Conservation (phyloP, 2,329 filamentous ascomycete species). For the Calonectria fujianensis region DNA sequence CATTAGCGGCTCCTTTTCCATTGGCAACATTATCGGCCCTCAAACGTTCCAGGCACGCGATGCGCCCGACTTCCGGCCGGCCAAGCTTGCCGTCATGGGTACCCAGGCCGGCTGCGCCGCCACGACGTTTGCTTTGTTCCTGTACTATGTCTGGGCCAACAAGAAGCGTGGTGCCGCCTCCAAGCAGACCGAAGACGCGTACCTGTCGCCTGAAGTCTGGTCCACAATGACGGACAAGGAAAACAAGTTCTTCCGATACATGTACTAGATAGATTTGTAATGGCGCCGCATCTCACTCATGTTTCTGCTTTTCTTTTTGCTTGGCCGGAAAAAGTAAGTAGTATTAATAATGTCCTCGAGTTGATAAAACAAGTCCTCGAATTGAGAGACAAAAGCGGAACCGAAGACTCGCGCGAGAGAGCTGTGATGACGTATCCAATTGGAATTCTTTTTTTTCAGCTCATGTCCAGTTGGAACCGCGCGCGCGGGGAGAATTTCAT, state of each 20-base stretch:
- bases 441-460: not conserved
- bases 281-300: not conserved
- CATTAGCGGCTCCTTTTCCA: constrained; percentile 69
- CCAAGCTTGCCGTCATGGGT: constrained; percentile 73
- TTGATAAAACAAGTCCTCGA: not conserved
- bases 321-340: constrained; percentile 6
- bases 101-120: constrained; percentile 67
- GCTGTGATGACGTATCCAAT: constrained; percentile 21
- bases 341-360: constrained; percentile 7
- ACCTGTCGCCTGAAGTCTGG: constrained; percentile 66
- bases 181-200: constrained; percentile 62
- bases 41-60: constrained; percentile 73
- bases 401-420: not conserved
- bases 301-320: not conserved
- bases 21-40: constrained; percentile 75
- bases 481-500: not conserved
- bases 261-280: constrained; percentile 57
- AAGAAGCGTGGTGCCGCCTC: constrained; percentile 59
- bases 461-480: not conserved
- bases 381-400: constrained; percentile 14
- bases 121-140: constrained; percentile 66
- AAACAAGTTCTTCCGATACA: constrained; percentile 75
- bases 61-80: constrained; percentile 71
- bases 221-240: constrained; percentile 73
- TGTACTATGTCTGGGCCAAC: constrained; percentile 72